Base-by-base conservation (phyloP, 495 filamentous ascomycete species). In the Zalerion maritima region DNA sequence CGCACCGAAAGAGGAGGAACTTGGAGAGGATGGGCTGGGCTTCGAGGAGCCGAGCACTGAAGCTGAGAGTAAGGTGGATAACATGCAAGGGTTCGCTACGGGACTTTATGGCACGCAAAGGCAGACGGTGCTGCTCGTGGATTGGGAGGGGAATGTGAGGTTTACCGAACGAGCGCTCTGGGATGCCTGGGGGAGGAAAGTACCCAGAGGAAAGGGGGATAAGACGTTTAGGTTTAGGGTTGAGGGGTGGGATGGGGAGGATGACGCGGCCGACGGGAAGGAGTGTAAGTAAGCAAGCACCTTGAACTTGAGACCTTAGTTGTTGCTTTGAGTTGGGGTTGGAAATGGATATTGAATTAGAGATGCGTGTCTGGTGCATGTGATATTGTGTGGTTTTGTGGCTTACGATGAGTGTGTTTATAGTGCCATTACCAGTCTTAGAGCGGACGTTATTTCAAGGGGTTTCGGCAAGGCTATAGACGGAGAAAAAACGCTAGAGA, bases 41-140 rank as follows among this genome's bases (percentile, higher is more conserved):
- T 33, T 14, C 14, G 26, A 38, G 23, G 32, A 31, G 7, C 34
- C 31, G 14, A 26, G 36, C 9, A 26, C 11, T n/a, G n/a, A n/a
- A n/a, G n/a, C n/a, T n/a, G n/a, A n/a, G n/a, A n/a, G n/a, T n/a
- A 48, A 50, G 9, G 47, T 48, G 32, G 35, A 40, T 8, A 40
- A 46, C 4, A 38, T 36, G 12, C 44, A 46, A 9, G 56, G 58
- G 14, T 61, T 60, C 24, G 58, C 65, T 43, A 64, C 60, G 11
- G 73, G 75, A 7, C 51, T 70, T 9, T 96, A 97, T 54, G 89
- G 89, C n/a, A 97, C 89, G 1, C 82, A 92, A 49, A 74, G 82
- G 39, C 87, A 97, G 60, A 92, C 83, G 0, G 58, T 96, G 8
- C 57, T 96, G 14, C 61, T 96, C 11, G 75, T 93, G 15, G 72